A percentile compares a stretch with the other conserved stretches of the same genome.
phyloP scores from a whole-genome alignment of 1,139 yeast species.

The Geotrichum carabidarum region DNA sequence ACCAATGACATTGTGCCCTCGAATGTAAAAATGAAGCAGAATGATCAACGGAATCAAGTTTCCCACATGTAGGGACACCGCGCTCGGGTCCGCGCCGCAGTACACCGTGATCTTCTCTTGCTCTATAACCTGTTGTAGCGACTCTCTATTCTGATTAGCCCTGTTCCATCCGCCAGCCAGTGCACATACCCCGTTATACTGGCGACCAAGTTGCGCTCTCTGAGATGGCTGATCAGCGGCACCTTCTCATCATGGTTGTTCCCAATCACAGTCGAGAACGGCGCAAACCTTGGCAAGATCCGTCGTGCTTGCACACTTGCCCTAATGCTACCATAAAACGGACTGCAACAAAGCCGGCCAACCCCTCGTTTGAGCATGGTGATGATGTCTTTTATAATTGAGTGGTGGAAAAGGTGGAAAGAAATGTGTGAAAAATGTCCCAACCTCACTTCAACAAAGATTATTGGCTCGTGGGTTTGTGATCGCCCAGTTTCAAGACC shows the following conservation, averaged over 20 bases:
- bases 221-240: constrained; percentile 2
- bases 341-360: neutral
- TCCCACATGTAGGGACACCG: constrained; percentile 82
- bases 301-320: neutral
- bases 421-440: too few relatives aligned
- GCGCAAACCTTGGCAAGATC: neutral
- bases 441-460: too few relatives aligned
- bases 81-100: constrained; percentile 97
- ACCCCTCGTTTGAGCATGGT: neutral
- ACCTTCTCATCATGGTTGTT: neutral
- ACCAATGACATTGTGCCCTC: constrained; percentile 80
- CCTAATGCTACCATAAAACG: neutral
- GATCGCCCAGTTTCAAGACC: too few relatives aligned
- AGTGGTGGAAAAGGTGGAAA: neutral
- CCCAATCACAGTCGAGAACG: neutral
- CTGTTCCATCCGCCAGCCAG: too few relatives aligned
- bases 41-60: constrained; percentile 83
- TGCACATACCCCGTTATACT: neutral
- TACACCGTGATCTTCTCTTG: constrained; percentile 53
- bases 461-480: neutral
- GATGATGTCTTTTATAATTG: neutral
- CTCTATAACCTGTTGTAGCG: constrained; percentile 40
- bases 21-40: constrained; percentile 69
- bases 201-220: neutral
- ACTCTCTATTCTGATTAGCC: constrained; percentile 20